Conservation (phyloP, 148 eudicot species). For the Pharnaceum exiguum region DNA sequence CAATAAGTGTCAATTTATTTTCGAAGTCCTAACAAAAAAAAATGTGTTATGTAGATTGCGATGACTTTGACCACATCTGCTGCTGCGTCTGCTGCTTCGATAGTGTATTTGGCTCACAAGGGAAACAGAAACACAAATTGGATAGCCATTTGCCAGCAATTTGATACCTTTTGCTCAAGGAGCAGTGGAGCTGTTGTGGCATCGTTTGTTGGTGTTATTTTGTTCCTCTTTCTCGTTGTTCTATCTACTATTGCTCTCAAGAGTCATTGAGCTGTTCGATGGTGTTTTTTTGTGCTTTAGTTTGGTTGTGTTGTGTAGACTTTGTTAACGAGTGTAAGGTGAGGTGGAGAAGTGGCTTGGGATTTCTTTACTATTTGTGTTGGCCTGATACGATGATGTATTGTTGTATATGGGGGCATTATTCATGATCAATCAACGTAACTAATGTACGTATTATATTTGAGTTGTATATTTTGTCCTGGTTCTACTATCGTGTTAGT, state of each 20-base stretch:
- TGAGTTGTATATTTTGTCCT: too few species aligned
- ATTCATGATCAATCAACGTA: too few species aligned
- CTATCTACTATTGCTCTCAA: constrained; percentile 50
- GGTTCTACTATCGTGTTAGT: too few species aligned
- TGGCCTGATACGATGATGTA: too few species aligned
- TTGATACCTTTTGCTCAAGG: constrained; percentile 54
- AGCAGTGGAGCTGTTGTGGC: constrained; percentile 67
- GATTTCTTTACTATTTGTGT: too few species aligned
- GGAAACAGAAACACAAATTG: constrained; percentile 67
- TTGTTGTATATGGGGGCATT: too few species aligned
- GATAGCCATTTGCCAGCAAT: constrained; percentile 76
- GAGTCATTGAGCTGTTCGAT: constrained; percentile 22
- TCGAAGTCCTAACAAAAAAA: neutral
- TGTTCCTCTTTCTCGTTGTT: constrained; percentile 39
- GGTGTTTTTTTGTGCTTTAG: too few species aligned
- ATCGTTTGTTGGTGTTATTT: constrained; percentile 40
- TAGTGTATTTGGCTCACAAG: constrained; percentile 70
- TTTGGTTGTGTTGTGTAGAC: too few species aligned
- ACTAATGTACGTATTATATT: too few species aligned
- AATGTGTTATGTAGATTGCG: constrained; percentile 30
- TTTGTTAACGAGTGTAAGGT: too few species aligned
- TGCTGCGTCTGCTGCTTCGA: constrained; percentile 58
- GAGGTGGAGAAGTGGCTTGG: too few species aligned
- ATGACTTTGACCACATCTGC: constrained; percentile 44
- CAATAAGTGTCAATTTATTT: too few species aligned